phyloP scores from a whole-genome alignment of 192 early-diverging fungal genomes.

The Umbelopsis ramanniana region DNA sequence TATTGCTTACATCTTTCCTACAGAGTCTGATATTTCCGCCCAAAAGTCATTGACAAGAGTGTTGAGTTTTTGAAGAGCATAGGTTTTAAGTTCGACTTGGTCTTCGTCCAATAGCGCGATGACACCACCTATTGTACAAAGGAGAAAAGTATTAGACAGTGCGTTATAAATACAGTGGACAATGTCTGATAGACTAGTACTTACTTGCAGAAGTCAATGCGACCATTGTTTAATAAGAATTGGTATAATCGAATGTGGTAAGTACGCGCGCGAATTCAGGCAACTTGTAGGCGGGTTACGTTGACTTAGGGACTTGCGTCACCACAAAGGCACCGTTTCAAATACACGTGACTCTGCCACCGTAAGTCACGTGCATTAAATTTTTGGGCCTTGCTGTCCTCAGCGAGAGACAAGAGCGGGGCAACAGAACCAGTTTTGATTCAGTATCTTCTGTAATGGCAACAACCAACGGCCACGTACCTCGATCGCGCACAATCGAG shows the following conservation, averaged over 20 bases:
- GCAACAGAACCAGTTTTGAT: not conserved
- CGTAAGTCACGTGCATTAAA: not conserved
- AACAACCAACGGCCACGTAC: conserved; percentile 17
- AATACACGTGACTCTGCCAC: not conserved
- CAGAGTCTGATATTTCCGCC: conserved; percentile 96
- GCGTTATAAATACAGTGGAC: not conserved
- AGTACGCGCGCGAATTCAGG: conserved; percentile 1
- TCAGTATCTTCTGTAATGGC: conserved; percentile 1
- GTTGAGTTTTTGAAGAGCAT: conserved; percentile 92
- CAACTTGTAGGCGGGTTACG: conserved; percentile 1
- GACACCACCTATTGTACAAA: conserved; percentile 70
- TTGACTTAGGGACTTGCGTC: conserved; percentile 12
- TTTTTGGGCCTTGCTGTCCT: not conserved
- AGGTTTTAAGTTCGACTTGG: conserved; percentile 89
- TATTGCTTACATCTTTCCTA: conserved; percentile 82
- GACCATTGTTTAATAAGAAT: conserved; percentile 12
- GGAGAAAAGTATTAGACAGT: not conserved
- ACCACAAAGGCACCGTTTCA: not conserved
- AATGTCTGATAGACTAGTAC: not conserved
- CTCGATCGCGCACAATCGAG: conserved; percentile 43
- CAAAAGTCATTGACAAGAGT: conserved; percentile 92
- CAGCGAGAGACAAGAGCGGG: not conserved
- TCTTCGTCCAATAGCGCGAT: conserved; percentile 93
- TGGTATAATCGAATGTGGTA: not conserved
- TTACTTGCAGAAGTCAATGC: conserved; percentile 35